Conservation (phyloP, 2,329 filamentous ascomycete species). For the Cladophialophora yegresii region DNA sequence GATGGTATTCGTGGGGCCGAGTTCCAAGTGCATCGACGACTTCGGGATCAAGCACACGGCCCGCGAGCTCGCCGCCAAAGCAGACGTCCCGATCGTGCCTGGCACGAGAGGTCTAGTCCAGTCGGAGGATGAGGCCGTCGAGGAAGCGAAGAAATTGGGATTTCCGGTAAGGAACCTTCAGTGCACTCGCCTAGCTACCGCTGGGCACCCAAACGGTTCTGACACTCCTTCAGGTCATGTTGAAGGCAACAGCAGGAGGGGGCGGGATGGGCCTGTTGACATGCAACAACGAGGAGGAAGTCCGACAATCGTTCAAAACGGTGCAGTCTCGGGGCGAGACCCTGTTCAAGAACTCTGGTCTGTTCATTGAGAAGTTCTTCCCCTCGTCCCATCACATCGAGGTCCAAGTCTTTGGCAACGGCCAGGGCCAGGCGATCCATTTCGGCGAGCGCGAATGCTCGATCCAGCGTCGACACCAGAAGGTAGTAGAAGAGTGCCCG, state of each 20-base stretch:
- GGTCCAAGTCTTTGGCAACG: slow-evolving; percentile 87
- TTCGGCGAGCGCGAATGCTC: slow-evolving; percentile 88
- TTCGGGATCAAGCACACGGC: slow-evolving; percentile 64
- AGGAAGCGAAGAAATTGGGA: slow-evolving; percentile 49
- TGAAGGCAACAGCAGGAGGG: slow-evolving; percentile 79
- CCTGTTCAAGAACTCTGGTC: slow-evolving; percentile 79
- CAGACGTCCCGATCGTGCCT: slow-evolving; percentile 58
- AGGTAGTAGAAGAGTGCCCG: slow-evolving; percentile 86
- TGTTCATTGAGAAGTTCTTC: slow-evolving; percentile 84
- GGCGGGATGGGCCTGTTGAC: slow-evolving; percentile 85
- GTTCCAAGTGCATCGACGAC: slow-evolving; percentile 54
- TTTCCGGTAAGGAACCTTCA: slow-evolving; percentile 48
- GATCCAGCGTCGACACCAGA: slow-evolving; percentile 83
- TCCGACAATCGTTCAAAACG: slow-evolving; percentile 67
- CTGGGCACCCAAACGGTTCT: not conserved
- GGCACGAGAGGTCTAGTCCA: slow-evolving; percentile 55
- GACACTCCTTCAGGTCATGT: slow-evolving; percentile 54
- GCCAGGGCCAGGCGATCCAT: slow-evolving; percentile 74
- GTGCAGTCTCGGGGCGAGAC: slow-evolving; percentile 75
- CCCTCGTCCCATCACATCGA: slow-evolving; percentile 80
- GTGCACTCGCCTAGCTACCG: not conserved
- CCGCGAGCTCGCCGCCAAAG: slow-evolving; percentile 54
- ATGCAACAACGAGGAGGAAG: slow-evolving; percentile 68
- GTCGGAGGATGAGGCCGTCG: slow-evolving; percentile 51
- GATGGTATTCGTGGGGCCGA: slow-evolving; percentile 62